phyloP scores from a whole-genome alignment of 495 filamentous ascomycete species.

The Massariosphaeria phaeospora region DNA sequence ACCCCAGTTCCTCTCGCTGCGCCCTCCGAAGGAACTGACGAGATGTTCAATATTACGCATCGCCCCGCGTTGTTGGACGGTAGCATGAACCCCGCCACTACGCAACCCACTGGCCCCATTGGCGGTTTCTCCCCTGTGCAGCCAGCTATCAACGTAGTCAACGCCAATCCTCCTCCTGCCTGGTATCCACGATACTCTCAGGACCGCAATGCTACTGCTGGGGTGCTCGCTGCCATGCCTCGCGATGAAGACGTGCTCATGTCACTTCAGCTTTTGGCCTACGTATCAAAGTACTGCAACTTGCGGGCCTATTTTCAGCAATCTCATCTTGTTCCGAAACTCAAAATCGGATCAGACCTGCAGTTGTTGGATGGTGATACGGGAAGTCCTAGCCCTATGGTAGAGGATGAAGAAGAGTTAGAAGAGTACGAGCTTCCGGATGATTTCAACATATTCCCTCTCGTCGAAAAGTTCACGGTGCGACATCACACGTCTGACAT shows the following conservation, averaged over 20 bases:
- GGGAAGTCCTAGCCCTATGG: slow-evolving; percentile 43
- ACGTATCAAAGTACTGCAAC: slow-evolving; percentile 98
- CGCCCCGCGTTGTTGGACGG: slow-evolving; percentile 81
- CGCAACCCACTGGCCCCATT: slow-evolving; percentile 54
- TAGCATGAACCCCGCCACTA: slow-evolving; percentile 60
- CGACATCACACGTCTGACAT: slow-evolving; percentile 91
- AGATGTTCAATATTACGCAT: slow-evolving; percentile 98
- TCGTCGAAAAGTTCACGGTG: slow-evolving; percentile 97
- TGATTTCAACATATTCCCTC: slow-evolving; percentile 94
- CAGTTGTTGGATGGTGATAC: slow-evolving; percentile 67
- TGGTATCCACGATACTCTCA: slow-evolving; percentile 69
- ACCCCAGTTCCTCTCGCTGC: slow-evolving; percentile 69
- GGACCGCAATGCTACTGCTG: slow-evolving; percentile 58
- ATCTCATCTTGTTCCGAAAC: slow-evolving; percentile 85
- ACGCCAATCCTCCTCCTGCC: slow-evolving; percentile 54
- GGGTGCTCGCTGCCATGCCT: slow-evolving; percentile 80
- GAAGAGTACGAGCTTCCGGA: slow-evolving; percentile 91
- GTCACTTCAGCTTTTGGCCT: slow-evolving; percentile 95
- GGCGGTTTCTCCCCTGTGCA: slow-evolving; percentile 67
- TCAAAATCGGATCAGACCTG: slow-evolving; percentile 83
- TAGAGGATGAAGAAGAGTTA: slow-evolving; percentile 55
- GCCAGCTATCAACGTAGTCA: slow-evolving; percentile 58
- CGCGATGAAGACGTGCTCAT: slow-evolving; percentile 95
- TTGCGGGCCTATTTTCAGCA: slow-evolving; percentile 90
- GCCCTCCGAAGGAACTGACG: slow-evolving; percentile 76